Evolutionary conservation across 2,329 filamentous ascomycete genomes (phyloP), one percentile per base, ranked within the genome.

Genomic region (Xenoacremonium recifei): DNA sequence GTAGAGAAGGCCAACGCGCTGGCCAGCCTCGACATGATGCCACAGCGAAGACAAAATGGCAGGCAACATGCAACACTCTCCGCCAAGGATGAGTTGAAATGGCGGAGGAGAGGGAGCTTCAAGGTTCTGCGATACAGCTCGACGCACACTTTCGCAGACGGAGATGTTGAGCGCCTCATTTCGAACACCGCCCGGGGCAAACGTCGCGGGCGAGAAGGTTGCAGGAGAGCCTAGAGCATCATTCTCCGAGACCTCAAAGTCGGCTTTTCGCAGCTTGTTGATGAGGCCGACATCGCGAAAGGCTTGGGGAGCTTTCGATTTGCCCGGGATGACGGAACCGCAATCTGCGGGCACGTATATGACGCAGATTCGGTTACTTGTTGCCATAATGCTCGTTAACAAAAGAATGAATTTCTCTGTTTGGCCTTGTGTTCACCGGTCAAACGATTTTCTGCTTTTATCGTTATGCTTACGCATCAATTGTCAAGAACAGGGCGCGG

Each of bases 271-370:
- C 1, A 53, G 32, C 15, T 47, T 49, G 0, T 2, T 4, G 9
- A 33, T 21, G 5, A 51, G 45, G 4, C 39, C 37, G 2, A 47
- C 44, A 5, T 53, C 40, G 27, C 25, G 45, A 16, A 55, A 55
- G 4, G 51, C 52, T 27, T 51, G 12, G 0, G 52, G 51, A 1
- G 49, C 51, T 35, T 55, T 55, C 12, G 49, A 55, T 47, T 55
- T 55, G 23, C 51, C 52, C 1, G 51, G 52, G 19, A 55, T 44
- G 13, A 55, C 41, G 3, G 52, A 55, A 11, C 52, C 52, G 18
- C 49, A 55, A 19, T 53, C 49, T 4, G 52, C 47, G 0, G 52
- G 51, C 2, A 55, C 51, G n/a, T 55, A 53, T 5, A 43, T 47
- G 13, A 55, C 36, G 10, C 39, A 33, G 10, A 48, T 27, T 6